These are phyloP conservation scores for Allantophomopsis cytisporea DNA, from an alignment of 2,329 filamentous ascomycete species.

Conservation along the genomic window DNA sequence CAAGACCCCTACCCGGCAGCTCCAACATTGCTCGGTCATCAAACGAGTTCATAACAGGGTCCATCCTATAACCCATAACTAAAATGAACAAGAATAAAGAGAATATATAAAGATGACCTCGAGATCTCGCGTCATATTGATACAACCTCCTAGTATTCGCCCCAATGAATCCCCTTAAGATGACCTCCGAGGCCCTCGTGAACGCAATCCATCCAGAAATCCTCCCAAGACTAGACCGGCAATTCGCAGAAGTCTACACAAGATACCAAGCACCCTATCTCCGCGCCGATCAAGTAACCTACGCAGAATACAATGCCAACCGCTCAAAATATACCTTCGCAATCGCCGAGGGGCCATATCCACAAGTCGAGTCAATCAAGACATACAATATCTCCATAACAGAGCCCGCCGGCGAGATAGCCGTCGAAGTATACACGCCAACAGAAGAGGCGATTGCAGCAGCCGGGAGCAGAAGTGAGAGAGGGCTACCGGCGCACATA, in stretches of 20 bases:
- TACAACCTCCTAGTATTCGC: too few species aligned
- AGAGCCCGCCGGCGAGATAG: conserved; percentile 7
- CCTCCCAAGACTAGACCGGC: neutral
- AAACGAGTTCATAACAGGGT: too few species aligned
- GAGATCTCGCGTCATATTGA: too few species aligned
- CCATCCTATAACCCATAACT: too few species aligned
- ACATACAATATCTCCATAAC: conserved; percentile 5
- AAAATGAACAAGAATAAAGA: too few species aligned
- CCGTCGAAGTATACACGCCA: conserved; percentile 7
- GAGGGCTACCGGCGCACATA: conserved; percentile 9
- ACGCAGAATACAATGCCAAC: conserved; percentile 10
- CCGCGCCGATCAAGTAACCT: conserved; percentile 10
- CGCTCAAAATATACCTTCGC: conserved; percentile 10
- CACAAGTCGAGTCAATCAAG: conserved; percentile 6
- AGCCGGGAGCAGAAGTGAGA: conserved; percentile 3
- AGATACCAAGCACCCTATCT: conserved; percentile 6
- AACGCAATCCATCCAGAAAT: conserved; percentile 10
- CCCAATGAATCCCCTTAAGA: neutral
- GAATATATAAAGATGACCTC: too few species aligned
- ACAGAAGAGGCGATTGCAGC: conserved; percentile 6
- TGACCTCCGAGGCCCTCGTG: conserved; percentile 18
- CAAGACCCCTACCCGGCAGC: too few species aligned
- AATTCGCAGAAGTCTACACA: conserved; percentile 1
- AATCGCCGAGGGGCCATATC: conserved; percentile 5
- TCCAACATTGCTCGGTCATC: too few species aligned